A percentile compares a stretch with the other conserved stretches of the same genome.
Conservation (phyloP, 2,329 filamentous ascomycete species). For the Colletotrichum magnum region DNA sequence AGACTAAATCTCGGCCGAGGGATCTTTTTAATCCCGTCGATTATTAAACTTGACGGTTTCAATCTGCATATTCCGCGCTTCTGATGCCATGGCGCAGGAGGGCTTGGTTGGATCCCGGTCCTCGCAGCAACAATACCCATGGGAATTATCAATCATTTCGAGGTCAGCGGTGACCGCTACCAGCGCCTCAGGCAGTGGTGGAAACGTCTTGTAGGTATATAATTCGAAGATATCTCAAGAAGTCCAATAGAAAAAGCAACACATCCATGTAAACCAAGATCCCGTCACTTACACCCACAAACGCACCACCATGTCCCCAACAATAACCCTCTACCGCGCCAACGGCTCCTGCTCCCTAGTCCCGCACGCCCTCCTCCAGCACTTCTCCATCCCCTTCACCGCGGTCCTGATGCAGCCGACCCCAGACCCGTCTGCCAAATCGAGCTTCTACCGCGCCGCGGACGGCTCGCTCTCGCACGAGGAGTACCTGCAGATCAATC, state of each 20-base stretch:
- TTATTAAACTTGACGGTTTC: too few relatives aligned
- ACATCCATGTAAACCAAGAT: too few relatives aligned
- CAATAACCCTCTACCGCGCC: constrained; percentile 48
- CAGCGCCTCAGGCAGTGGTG: not conserved
- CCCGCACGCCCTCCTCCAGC: constrained; percentile 48
- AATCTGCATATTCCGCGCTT: too few relatives aligned
- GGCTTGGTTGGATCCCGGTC: too few relatives aligned
- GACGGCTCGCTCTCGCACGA: constrained; percentile 50
- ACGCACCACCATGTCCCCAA: constrained; percentile 33
- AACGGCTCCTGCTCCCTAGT: constrained; percentile 50
- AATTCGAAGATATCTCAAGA: not conserved
- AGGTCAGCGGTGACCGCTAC: not conserved
- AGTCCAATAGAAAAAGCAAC: too few relatives aligned
- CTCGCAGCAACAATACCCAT: not conserved
- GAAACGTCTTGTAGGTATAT: not conserved
- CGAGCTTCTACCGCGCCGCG: constrained; percentile 40
- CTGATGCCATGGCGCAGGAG: too few relatives aligned
- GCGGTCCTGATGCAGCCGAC: constrained; percentile 41
- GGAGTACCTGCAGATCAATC: constrained; percentile 50
- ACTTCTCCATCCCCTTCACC: constrained; percentile 47
- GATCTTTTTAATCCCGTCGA: too few relatives aligned
- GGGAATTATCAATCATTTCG: not conserved
- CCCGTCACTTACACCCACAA: not conserved
- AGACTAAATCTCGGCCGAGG: too few relatives aligned
- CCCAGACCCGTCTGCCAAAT: not conserved